These are phyloP conservation scores for Yarrowia phangngaensis DNA, from an alignment of 805 yeast genomes.

Conservation along the genomic window DNA sequence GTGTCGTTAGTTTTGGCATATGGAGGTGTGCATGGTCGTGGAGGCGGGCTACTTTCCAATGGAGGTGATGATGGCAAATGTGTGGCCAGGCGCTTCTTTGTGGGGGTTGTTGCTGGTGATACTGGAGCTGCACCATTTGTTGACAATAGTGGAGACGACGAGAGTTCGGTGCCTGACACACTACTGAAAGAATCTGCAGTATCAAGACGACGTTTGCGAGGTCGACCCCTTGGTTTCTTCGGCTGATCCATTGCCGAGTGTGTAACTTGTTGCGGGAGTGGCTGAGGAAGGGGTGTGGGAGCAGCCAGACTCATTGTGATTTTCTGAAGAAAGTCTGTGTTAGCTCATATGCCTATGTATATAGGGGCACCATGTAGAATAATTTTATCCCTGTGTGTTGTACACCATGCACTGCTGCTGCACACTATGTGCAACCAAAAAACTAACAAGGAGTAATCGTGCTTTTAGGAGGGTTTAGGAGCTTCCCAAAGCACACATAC, in stretches of 20 bases:
- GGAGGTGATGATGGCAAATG: constrained; percentile 21
- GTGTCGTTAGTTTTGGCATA: constrained; percentile 14
- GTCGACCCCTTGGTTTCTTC: constrained; percentile 16
- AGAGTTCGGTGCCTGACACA: neutral
- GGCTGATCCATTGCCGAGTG: constrained; percentile 2
- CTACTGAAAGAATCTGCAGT: constrained; percentile 4
- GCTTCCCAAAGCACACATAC: too few relatives aligned
- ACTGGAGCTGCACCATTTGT: constrained; percentile 4
- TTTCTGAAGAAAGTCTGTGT: neutral
- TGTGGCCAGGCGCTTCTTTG: constrained; percentile 11
- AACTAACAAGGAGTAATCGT: too few relatives aligned
- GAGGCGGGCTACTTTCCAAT: constrained; percentile 13
- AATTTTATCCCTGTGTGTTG: too few relatives aligned
- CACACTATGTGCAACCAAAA: too few relatives aligned
- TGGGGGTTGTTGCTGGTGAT: constrained; percentile 9
- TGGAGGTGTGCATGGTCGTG: constrained; percentile 5
- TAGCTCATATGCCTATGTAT: too few relatives aligned
- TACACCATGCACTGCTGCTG: too few relatives aligned
- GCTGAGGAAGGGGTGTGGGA: constrained; percentile 21
- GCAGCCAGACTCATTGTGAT: constrained; percentile 21
- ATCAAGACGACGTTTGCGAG: constrained; percentile 13
- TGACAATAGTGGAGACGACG: constrained; percentile 14
- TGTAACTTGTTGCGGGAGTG: constrained; percentile 3
- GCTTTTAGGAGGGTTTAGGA: too few relatives aligned
- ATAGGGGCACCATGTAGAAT: too few relatives aligned